Evolutionary conservation across 1,284 basidiomycete species (phyloP), one percentile per base, ranked within the genome.

Genomic region (Rhodofomes roseus): DNA sequence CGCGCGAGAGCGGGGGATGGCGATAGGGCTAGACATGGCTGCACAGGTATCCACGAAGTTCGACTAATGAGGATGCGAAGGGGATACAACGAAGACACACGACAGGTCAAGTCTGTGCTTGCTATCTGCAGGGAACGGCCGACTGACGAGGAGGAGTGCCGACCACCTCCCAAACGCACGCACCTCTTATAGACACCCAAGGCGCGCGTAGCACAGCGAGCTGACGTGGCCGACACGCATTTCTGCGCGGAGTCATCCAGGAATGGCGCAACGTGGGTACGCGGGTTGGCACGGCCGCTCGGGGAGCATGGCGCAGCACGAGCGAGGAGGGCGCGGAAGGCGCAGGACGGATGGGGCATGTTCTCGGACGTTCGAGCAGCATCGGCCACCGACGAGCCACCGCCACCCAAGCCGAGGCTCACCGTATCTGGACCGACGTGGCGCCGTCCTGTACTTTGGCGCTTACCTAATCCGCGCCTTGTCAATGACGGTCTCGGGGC

Each of bases 11-110:
- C 55, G 57, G 46, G 66, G 58, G 64, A 71, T 65, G 43, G 66
- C 63, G 53, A 70, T 66, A 20, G 70, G 68, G 67, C 65, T 68
- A 61, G 69, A 70, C 70, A 71, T 71, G 44, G 43, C 44, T 22
- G 40, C 6, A 31, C 31, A 40, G 58, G 36, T 8, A 20, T 23
- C 18, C 18, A 5, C 39, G 27, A 40, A 53, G 23, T 18, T 40
- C 56, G 39, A 53, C 18, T 22, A 27, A 12, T 11, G 31, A 34
- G 31, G 31, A 11, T 34, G 31, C 31, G 11, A 3, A 20, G 18
- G 27, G n/a, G n/a, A n/a, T 27, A 39, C 29, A n/a, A 41, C 27
- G 46, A 18, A 48, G 8, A 27, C n/a, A 27, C 14, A 39, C 31
- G 41, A 40, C 48, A 46, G 40, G 46, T 48, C 37, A 29, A 54